Conservation (phyloP, 2,329 filamentous ascomycete genomes). For the Thielaviopsis cerberus region DNA sequence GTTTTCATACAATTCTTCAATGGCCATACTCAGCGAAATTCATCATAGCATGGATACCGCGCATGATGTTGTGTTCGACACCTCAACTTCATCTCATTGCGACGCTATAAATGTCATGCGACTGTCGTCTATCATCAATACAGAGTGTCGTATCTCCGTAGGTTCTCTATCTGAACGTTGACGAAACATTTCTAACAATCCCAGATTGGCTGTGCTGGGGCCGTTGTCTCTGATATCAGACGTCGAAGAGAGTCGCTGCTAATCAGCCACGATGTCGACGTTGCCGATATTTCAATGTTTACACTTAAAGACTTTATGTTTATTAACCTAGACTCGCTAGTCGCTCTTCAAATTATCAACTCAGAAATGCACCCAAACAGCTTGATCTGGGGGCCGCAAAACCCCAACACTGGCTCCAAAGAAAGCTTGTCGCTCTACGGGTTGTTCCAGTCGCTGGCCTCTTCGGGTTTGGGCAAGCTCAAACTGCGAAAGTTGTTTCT, state of each 20-base stretch:
- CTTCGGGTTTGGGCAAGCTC: constrained; percentile 60
- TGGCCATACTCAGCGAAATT: constrained; percentile 14
- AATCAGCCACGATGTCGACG: constrained; percentile 25
- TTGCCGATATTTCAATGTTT: constrained; percentile 56
- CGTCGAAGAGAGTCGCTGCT: constrained; percentile 29
- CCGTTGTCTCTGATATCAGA: constrained; percentile 61
- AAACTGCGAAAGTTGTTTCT: constrained; percentile 66
- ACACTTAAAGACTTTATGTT: constrained; percentile 50
- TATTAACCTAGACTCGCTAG: constrained; percentile 60
- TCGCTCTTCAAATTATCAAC: constrained; percentile 69
- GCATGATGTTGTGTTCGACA: constrained; percentile 23
- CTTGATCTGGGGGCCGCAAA: constrained; percentile 28
- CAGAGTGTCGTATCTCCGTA: constrained; percentile 56
- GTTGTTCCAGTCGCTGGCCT: constrained; percentile 55
- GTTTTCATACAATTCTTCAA: constrained; percentile 50
- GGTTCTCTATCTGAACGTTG: constrained; percentile 13
- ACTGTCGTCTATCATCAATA: constrained; percentile 50
- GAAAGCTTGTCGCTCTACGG: constrained; percentile 73
- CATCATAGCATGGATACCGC: constrained; percentile 42
- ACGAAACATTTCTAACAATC: neutral
- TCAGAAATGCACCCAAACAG: constrained; percentile 68
- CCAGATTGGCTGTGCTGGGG: constrained; percentile 67
- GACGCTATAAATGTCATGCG: constrained; percentile 44
- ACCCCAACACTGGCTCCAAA: constrained; percentile 39
- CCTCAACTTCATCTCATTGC: constrained; percentile 19